Evolutionary conservation across 1,139 yeast species (phyloP).

Genomic region (Magnusiomyces starmeri): DNA sequence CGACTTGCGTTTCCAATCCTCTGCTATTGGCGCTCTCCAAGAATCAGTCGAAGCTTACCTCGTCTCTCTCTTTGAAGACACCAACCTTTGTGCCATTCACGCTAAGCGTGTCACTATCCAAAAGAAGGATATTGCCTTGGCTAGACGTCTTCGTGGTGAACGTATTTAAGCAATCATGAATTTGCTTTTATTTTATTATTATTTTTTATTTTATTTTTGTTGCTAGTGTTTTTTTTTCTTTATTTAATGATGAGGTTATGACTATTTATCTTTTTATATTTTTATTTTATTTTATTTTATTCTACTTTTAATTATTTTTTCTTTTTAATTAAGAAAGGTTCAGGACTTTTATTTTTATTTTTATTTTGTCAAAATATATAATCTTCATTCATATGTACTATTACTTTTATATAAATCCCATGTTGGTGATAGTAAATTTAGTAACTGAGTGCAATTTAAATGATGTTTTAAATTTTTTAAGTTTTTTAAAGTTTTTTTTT

Average conservation of each 20-base stretch:
- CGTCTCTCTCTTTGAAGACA: conserved; percentile 85
- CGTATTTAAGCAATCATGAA: conserved; percentile 17
- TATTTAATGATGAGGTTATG: background rate
- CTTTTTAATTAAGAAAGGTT: too few relatives aligned
- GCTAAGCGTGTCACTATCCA: conserved; percentile 99
- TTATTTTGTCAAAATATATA: too few relatives aligned
- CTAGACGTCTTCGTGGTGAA: conserved; percentile 98
- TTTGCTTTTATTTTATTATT: too few relatives aligned
- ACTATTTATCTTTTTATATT: background rate
- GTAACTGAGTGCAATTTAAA: too few relatives aligned
- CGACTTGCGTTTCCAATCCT: conserved; percentile 96
- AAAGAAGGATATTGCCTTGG: conserved; percentile 98
- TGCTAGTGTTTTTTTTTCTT: background rate
- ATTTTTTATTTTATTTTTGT: too few relatives aligned
- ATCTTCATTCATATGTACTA: too few relatives aligned
- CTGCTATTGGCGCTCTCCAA: conserved; percentile 98
- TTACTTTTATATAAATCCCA: too few relatives aligned
- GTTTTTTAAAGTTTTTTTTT: too few relatives aligned
- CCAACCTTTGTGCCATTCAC: conserved; percentile 98
- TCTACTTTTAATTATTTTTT: too few relatives aligned
- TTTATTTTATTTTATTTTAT: background rate
- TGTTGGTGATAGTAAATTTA: conserved; percentile 1
- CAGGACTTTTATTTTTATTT: too few relatives aligned
- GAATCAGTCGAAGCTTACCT: conserved; percentile 99
- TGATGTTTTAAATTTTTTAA: too few relatives aligned